phyloP scores from a whole-genome alignment of 2,329 filamentous ascomycete genomes.

The Onygenales sp. region DNA sequence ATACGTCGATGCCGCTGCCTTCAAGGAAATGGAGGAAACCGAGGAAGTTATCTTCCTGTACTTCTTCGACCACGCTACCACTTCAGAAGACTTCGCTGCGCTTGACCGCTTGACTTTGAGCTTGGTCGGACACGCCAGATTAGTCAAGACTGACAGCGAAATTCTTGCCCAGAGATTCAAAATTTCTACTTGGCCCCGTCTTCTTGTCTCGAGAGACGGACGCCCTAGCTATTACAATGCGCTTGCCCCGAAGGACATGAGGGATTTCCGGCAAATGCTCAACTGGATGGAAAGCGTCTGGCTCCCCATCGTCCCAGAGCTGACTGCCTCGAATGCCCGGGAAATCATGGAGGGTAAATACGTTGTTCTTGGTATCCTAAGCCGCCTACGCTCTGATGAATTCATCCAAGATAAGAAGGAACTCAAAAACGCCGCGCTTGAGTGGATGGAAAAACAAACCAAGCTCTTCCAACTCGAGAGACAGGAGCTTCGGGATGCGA shows the following conservation, averaged over 20 bases:
- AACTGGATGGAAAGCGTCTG: constrained; percentile 95
- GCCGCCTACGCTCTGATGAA: constrained; percentile 66
- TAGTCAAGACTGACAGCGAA: constrained; percentile 82
- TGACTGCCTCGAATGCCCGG: constrained; percentile 80
- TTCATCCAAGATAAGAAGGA: constrained; percentile 73
- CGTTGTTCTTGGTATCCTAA: constrained; percentile 86
- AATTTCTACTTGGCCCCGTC: constrained; percentile 91
- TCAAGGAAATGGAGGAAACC: constrained; percentile 77
- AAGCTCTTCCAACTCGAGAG: constrained; percentile 85
- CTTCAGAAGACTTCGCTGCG: constrained; percentile 80
- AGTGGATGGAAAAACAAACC: constrained; percentile 97
- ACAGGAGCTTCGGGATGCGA: constrained; percentile 85
- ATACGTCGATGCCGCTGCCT: constrained; percentile 66
- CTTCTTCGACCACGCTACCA: constrained; percentile 94
- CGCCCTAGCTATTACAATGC: constrained; percentile 84
- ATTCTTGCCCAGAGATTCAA: constrained; percentile 74
- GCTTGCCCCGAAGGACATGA: constrained; percentile 82
- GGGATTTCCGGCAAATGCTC: constrained; percentile 69
- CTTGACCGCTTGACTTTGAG: constrained; percentile 78
- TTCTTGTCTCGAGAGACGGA: constrained; percentile 81
- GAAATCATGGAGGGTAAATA: constrained; percentile 94
- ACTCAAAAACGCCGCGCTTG: constrained; percentile 87
- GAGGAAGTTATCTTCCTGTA: constrained; percentile 96
- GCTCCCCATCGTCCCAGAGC: constrained; percentile 89
- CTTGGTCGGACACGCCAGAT: constrained; percentile 80